These are phyloP conservation scores for Dimargaris xerosporica DNA, from an alignment of 192 early-diverging fungal species.

Conservation along the genomic window DNA sequence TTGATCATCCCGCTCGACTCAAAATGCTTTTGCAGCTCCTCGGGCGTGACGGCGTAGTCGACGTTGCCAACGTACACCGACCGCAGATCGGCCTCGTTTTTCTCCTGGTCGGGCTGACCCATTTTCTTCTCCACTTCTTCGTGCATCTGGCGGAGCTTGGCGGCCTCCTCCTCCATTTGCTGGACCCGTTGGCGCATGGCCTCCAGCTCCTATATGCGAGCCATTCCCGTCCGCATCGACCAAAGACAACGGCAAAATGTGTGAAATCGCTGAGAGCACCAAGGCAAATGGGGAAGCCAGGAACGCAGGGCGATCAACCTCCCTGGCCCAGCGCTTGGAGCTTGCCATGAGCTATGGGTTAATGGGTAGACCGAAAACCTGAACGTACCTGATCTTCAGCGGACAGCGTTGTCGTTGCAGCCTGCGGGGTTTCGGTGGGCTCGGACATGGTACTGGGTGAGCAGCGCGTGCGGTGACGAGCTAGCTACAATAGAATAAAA, in stretches of 20 bases:
- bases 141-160: constrained; percentile 62
- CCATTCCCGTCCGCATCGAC: not conserved
- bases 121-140: constrained; percentile 46
- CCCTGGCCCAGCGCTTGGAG: no score
- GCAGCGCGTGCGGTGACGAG: no score
- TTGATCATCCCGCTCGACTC: constrained; percentile 92
- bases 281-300: no score
- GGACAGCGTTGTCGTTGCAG: no score
- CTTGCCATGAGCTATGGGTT: no score
- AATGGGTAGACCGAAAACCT: no score
- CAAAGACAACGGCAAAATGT: not conserved
- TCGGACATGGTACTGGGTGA: no score
- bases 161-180: constrained; percentile 74
- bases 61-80: constrained; percentile 96
- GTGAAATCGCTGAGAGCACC: no score
- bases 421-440: no score
- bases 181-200: constrained; percentile 62
- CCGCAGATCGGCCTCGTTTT: constrained; percentile 50
- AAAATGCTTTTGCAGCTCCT: constrained; percentile 90
- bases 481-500: no score
- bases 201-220: constrained; percentile 60
- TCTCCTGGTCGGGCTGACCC: constrained; percentile 16
- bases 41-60: constrained; percentile 86
- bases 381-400: no score
- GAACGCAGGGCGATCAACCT: no score